These are phyloP conservation scores for Penicillium sp. DNA, from an alignment of 2,329 filamentous ascomycete species.

Conservation along the genomic window DNA sequence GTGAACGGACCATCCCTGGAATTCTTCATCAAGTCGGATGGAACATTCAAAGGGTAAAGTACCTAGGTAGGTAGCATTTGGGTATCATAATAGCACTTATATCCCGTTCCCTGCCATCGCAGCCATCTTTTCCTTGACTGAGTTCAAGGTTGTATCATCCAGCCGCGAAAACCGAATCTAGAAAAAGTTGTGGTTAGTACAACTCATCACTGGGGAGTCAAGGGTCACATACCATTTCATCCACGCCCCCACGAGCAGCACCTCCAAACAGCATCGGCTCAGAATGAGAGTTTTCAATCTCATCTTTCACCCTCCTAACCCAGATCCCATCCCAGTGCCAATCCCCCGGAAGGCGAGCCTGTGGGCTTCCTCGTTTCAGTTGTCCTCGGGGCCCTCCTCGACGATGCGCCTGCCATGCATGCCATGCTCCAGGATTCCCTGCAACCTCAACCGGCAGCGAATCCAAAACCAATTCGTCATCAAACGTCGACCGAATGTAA, in stretches of 20 bases:
- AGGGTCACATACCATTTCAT: conserved; percentile 63
- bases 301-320: conserved; percentile 82
- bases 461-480: conserved; percentile 73
- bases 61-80: conserved; percentile 4
- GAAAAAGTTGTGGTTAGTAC: conserved; percentile 8
- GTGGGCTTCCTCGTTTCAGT: conserved; percentile 46
- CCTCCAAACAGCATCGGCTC: conserved; percentile 76
- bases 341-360: conserved; percentile 64
- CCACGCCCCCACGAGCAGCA: conserved; percentile 51
- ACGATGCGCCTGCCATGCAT: conserved; percentile 80
- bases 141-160: conserved; percentile 30
- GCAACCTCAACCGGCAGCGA: conserved; percentile 75
- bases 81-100: conserved; percentile 27
- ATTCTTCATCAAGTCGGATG: not conserved
- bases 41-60: not conserved
- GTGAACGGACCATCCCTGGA: not conserved
- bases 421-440: conserved; percentile 88
- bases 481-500: conserved; percentile 81
- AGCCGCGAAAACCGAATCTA: conserved; percentile 42
- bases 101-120: conserved; percentile 23
- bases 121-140: conserved; percentile 37
- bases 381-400: conserved; percentile 30
- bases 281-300: conserved; percentile 71
- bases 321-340: conserved; percentile 99
- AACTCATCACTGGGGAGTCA: not conserved